phyloP scores from a whole-genome alignment of 371 early-diverging fungal genomes.

The Dentiscutata heterogama region DNA sequence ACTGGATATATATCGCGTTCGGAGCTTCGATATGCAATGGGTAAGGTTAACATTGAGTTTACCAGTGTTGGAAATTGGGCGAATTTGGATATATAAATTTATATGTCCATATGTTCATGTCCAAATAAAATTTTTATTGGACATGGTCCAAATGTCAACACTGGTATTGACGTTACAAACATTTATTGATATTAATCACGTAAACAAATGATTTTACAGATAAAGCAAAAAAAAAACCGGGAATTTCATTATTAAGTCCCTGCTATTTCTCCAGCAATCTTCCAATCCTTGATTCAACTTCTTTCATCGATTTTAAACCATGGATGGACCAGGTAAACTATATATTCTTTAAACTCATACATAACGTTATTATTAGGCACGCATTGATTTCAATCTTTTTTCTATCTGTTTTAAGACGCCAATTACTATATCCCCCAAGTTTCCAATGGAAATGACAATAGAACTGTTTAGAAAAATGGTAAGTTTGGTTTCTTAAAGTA shows the following conservation, averaged over 20 bases:
- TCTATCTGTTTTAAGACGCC: slow-evolving; percentile 63
- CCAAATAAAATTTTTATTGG: no score
- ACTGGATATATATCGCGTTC: slow-evolving; percentile 79
- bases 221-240: slow-evolving; percentile 46
- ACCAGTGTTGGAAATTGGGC: no score
- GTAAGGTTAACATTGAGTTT: slow-evolving; percentile 46
- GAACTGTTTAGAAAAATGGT: slow-evolving; percentile 81
- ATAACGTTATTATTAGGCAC: background rate
- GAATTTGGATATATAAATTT: no score
- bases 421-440: slow-evolving; percentile 66
- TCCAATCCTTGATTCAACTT: slow-evolving; percentile 58
- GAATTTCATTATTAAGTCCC: slow-evolving; percentile 51
- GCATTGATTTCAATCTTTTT: background rate
- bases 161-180: background rate
- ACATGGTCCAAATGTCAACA: no score
- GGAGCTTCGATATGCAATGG: slow-evolving; percentile 76
- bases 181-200: background rate
- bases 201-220: slow-evolving; percentile 21
- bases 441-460: slow-evolving; percentile 79
- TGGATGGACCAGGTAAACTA: slow-evolving; percentile 68
- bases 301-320: slow-evolving; percentile 67
- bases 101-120: no score
- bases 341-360: background rate
- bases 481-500: slow-evolving; percentile 22
- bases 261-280: slow-evolving; percentile 57